Conservation (phyloP, 306 rosid genomes). For the Quillaja saponaria region DNA sequence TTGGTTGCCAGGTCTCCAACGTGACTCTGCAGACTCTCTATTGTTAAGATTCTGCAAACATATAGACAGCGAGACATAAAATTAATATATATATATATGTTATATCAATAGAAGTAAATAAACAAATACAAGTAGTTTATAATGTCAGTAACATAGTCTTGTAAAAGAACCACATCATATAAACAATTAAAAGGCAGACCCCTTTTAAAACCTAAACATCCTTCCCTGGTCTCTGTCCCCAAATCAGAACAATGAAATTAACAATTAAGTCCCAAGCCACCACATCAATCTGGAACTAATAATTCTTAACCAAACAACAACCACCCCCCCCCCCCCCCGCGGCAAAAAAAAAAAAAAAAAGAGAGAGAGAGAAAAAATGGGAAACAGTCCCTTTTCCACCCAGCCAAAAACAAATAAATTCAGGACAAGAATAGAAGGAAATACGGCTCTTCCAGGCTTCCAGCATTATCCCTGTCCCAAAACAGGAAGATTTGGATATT, state of each 20-base stretch:
- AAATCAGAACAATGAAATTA: too few species aligned
- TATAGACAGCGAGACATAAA: constrained; percentile 23
- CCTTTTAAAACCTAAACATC: constrained; percentile 20
- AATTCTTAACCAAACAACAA: constrained; percentile 19
- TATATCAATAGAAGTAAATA: not conserved
- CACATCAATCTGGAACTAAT: too few species aligned
- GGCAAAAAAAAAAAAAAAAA: too few species aligned
- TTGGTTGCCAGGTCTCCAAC: constrained; percentile 72
- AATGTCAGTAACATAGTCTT: constrained; percentile 18
- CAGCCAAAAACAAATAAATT: too few species aligned
- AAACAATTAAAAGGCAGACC: not conserved
- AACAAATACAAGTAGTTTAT: not conserved
- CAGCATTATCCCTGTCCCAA: too few species aligned
- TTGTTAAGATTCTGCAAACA: constrained; percentile 68
- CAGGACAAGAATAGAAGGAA: too few species aligned
- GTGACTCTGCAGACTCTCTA: constrained; percentile 72
- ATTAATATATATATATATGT: constrained; percentile 23
- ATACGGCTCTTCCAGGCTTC: too few species aligned
- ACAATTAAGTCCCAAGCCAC: too few species aligned
- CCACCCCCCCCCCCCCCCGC: constrained; percentile 1
- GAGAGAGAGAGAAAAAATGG: too few species aligned
- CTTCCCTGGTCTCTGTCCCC: not conserved
- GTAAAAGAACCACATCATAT: constrained; percentile 12
- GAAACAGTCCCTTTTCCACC: too few species aligned
- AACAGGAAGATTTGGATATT: too few species aligned